A percentile compares a stretch with the other conserved stretches of the same genome.
Evolutionary conservation across 164 flowering plant genomes (phyloP).

Genomic region (Nymphaea thermarum): DNA sequence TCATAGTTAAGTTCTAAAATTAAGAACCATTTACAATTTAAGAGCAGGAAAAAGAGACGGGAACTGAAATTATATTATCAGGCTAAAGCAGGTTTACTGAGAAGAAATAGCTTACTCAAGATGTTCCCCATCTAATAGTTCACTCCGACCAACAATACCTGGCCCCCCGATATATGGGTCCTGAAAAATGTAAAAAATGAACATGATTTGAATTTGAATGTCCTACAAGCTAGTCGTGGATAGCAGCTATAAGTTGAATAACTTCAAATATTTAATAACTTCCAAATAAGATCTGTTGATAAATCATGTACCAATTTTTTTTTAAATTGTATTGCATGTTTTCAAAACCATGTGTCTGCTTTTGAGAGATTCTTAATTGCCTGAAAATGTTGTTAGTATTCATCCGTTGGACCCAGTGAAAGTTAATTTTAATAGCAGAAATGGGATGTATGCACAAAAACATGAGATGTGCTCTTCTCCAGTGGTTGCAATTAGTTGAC

Average conservation of each 20-base stretch:
- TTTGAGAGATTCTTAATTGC: neutral
- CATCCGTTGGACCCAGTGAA: neutral
- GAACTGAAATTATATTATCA: neutral
- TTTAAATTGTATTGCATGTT: no score
- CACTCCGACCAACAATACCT: constrained; percentile 68
- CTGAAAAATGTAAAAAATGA: constrained; percentile 19
- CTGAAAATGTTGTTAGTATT: neutral
- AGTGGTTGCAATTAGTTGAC: neutral
- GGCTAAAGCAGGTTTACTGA: neutral
- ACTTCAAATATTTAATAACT: no score
- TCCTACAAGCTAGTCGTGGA: no score
- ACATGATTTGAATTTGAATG: neutral
- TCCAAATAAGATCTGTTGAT: neutral
- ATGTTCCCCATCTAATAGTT: constrained; percentile 46
- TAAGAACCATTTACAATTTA: no score
- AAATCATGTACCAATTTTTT: neutral
- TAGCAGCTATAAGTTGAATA: no score
- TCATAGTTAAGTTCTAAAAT: neutral
- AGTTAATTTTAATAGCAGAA: neutral
- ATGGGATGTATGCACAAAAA: neutral
- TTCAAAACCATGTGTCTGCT: neutral
- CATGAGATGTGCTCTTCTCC: no score
- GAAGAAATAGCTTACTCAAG: constrained; percentile 48
- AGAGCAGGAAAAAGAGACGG: neutral
- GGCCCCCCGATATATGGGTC: constrained; percentile 83